Evolutionary conservation across 73 alveolate species (phyloP), one percentile per base, ranked within the genome.

Genomic region (Paramecium octaurelia): DNA sequence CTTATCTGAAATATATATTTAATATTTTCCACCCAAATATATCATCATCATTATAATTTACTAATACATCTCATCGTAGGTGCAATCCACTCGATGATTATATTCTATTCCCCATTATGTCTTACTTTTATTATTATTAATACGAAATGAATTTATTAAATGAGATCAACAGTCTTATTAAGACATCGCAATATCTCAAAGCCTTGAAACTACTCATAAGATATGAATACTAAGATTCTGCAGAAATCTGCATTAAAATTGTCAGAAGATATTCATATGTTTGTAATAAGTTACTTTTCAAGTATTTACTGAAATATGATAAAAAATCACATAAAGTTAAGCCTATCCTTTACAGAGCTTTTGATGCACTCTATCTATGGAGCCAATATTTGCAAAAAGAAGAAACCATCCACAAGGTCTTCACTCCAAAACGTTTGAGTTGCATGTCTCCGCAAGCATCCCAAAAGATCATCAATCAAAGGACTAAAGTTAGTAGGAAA

Each of bases 381-480:
- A 42, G 68, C 10, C 11, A 75, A 3, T 75, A 38, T 8, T 23
- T 75, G 6, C 23, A 75, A 38, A 75, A 75, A 38, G 88, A 75
- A 42, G 88, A 75, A 21, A 75, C 88, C 10, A 23, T 29, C 1
- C 34, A 75, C 69, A 35, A 35, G n/a, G 88, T 75, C 8, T 42
- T 35, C 16, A 75, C 68, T 35, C 58, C 60, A 4, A 75, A 42
- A 38, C 38, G 88, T 29, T 5, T 75, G 21, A 75, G 88, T 42
- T 38, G 88, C 68, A 75, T 75, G 59, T 75, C 88, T 35, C 88
- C 88, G 2, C 31, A 75, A 75, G 58, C 88, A 38, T 35, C 88
- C 5, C 27, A 54, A 54, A 54, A 54, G 31, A 34, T 34, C 8
- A 27, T 64, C 12, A 64, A 64, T 64, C 84, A 64, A 31, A 31